phyloP scores from a whole-genome alignment of 2,329 filamentous ascomycete species.

The Botryosphaeria dothidea region DNA sequence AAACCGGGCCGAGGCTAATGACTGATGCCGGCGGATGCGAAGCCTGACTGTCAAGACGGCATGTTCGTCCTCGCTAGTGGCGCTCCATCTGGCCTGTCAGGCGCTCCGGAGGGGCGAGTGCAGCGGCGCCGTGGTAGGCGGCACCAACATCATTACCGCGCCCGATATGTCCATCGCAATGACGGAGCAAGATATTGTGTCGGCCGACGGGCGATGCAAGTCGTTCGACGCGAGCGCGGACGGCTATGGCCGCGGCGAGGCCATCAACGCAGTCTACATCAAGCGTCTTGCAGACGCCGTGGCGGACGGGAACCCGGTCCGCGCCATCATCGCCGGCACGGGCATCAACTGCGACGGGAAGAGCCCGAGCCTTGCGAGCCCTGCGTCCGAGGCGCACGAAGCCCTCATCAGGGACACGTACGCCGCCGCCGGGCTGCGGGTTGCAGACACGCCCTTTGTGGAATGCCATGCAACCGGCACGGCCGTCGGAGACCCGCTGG shows the following conservation, averaged over 20 bases:
- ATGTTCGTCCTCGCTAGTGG: conserved; percentile 31
- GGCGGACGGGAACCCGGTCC: conserved; percentile 54
- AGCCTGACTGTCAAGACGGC: conserved; percentile 33
- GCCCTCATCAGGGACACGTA: conserved; percentile 38
- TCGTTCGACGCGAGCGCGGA: conserved; percentile 56
- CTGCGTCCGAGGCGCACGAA: conserved; percentile 42
- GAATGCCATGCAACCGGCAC: conserved; percentile 29
- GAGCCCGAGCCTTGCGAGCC: conserved; percentile 34
- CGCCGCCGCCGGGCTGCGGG: conserved; percentile 34
- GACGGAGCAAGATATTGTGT: conserved; percentile 26
- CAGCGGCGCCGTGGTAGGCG: conserved; percentile 20
- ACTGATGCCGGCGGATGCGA: no score
- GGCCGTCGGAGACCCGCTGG: neutral
- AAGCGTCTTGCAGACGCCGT: conserved; percentile 54
- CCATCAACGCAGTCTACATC: conserved; percentile 57
- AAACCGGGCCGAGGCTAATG: no score
- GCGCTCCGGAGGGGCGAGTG: neutral
- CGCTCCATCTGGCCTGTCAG: conserved; percentile 25
- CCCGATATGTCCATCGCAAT: conserved; percentile 23
- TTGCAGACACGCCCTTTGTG: conserved; percentile 21
- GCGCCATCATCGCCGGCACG: conserved; percentile 44
- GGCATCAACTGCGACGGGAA: conserved; percentile 53
- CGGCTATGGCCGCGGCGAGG: conserved; percentile 67
- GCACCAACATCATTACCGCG: neutral
- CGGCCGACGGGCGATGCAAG: conserved; percentile 29